A percentile compares a stretch with the other conserved stretches of the same genome.
These are phyloP conservation scores for Phytomonas serpens DNA, from an alignment of 208 protist species.

Conservation along the genomic window DNA sequence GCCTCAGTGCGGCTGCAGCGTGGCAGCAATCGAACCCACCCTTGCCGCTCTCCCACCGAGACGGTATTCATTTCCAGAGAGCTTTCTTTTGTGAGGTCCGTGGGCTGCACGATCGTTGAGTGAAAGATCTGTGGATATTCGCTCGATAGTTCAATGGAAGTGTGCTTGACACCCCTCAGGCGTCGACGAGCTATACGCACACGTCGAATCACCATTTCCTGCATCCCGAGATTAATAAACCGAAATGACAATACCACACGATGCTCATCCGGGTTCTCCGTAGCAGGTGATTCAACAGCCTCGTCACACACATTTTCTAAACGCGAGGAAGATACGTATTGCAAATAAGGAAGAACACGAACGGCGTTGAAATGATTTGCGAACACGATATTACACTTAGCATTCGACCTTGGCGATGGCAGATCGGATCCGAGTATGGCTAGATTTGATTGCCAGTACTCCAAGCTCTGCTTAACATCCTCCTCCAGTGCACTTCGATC, in stretches of 20 bases:
- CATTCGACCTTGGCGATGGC: not conserved
- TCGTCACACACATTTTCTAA: not conserved
- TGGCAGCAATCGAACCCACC: not conserved
- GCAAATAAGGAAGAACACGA: not conserved
- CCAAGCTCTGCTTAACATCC: slow-evolving; percentile 5
- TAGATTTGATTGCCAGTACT: slow-evolving; percentile 9
- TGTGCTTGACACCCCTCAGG: not conserved
- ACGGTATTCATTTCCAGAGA: not conserved
- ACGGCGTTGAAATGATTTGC: slow-evolving; percentile 2
- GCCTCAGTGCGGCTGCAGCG: not conserved
- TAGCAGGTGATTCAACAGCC: not conserved
- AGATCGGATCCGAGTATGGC: not conserved
- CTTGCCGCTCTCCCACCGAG: not conserved
- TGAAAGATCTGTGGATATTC: not conserved
- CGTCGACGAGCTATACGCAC: slow-evolving; percentile 5
- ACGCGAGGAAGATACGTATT: not conserved
- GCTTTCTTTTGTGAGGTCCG: not conserved
- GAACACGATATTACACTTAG: not conserved
- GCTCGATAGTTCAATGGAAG: not conserved
- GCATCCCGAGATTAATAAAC: slow-evolving; percentile 11
- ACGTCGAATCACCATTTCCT: slow-evolving; percentile 10
- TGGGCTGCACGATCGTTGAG: not conserved
- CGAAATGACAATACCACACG: slow-evolving; percentile 6
- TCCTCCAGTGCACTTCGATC: not conserved
- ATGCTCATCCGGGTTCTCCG: not conserved